Conservation (phyloP, 2,329 filamentous ascomycete genomes). For the Lojkania enalia region DNA sequence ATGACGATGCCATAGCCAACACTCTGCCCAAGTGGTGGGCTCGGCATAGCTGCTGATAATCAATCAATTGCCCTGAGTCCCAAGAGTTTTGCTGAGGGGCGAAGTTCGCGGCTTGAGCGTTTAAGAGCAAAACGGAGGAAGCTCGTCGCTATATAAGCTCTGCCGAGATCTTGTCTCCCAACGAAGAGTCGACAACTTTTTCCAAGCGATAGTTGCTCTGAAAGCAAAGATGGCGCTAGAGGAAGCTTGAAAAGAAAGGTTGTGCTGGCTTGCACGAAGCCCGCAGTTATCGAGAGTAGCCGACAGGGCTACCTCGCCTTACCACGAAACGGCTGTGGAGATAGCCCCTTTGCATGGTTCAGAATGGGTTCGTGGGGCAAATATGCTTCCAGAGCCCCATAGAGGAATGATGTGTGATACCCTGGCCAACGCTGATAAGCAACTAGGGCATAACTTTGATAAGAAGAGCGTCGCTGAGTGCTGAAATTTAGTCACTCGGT, state of each 20-base stretch:
- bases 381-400: slow-evolving; percentile 12
- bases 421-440: slow-evolving; percentile 24
- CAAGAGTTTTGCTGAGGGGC: not conserved
- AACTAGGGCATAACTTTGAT: slow-evolving; percentile 21
- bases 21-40: slow-evolving; percentile 55
- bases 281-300: slow-evolving; percentile 9
- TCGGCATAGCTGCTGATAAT: slow-evolving; percentile 5
- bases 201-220: slow-evolving; percentile 9
- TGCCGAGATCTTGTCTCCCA: slow-evolving; percentile 9
- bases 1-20: slow-evolving; percentile 80
- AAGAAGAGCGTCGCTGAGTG: slow-evolving; percentile 23
- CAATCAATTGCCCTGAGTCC: not conserved
- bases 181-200: not conserved
- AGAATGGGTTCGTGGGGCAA: slow-evolving; percentile 20
- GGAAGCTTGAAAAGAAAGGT: slow-evolving; percentile 17
- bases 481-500: slow-evolving; percentile 24
- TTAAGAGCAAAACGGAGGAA: slow-evolving; percentile 1
- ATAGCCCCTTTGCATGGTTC: slow-evolving; percentile 17
- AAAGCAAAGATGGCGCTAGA: slow-evolving; percentile 7
- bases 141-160: slow-evolving; percentile 21
- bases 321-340: slow-evolving; percentile 16
- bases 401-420: slow-evolving; percentile 19
- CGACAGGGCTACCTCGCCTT: slow-evolving; percentile 6
- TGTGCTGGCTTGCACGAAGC: slow-evolving; percentile 8
- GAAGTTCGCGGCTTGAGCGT: slow-evolving; percentile 4